Conservation (phyloP, 2,329 filamentous ascomycete species). For the Zymoseptoria tritici region DNA sequence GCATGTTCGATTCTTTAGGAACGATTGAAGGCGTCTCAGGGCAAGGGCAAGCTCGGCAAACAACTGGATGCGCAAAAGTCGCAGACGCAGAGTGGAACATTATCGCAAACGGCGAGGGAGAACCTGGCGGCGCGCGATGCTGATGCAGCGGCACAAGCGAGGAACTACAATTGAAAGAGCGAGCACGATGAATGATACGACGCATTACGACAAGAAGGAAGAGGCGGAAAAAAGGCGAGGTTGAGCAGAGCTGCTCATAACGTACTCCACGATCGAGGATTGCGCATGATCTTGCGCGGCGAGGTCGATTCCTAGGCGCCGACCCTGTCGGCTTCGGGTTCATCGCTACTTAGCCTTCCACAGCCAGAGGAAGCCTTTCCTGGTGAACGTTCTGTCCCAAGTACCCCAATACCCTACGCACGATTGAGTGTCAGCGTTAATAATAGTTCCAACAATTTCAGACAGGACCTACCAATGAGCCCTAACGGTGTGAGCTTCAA, state of each 20-base stretch:
- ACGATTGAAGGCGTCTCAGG: conserved; percentile 53
- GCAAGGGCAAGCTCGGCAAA: conserved; percentile 60
- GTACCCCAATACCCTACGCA: conserved; percentile 4
- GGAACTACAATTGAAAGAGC: conserved; percentile 37
- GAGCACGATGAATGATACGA: neutral
- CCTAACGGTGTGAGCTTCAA: conserved; percentile 8
- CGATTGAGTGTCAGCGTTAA: too few species aligned
- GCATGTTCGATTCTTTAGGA: conserved; percentile 43
- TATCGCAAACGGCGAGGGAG: conserved; percentile 60
- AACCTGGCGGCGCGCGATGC: conserved; percentile 61
- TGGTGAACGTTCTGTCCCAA: neutral
- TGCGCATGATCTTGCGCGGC: neutral
- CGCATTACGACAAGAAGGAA: neutral
- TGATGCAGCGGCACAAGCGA: conserved; percentile 53
- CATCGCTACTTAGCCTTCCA: conserved; percentile 3
- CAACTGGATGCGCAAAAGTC: conserved; percentile 70
- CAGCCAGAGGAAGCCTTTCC: conserved; percentile 6
- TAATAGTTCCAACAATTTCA: too few species aligned
- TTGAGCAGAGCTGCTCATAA: neutral
- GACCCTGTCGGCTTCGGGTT: neutral
- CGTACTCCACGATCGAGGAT: neutral
- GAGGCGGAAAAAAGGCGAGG: neutral
- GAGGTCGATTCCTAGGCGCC: neutral
- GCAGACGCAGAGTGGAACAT: conserved; percentile 59
- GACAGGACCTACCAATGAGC: conserved; percentile 1